A percentile compares a stretch with the other conserved stretches of the same genome.
Evolutionary conservation across 2,329 filamentous ascomycete genomes (phyloP).

Genomic region (Salinomyces thailandicus): DNA sequence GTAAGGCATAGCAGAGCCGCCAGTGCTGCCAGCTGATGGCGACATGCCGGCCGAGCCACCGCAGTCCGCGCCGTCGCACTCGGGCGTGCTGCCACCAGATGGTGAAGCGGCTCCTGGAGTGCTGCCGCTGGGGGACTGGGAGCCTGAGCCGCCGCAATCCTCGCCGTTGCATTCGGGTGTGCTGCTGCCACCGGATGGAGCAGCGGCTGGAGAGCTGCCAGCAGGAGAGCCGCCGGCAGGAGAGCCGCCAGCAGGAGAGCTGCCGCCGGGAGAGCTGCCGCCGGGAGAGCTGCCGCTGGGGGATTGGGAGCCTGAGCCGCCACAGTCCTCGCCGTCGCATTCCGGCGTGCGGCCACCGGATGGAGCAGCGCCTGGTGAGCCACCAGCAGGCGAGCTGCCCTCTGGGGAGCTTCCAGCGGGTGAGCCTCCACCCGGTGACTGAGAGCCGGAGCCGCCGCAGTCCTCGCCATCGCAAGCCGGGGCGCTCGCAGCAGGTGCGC

Average conservation of each 20-base stretch:
- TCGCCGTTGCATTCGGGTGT: conserved; percentile 2
- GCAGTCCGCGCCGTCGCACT: conserved; percentile 4
- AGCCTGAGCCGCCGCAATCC: conserved; percentile 7
- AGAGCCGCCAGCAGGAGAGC: no score
- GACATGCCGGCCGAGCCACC: conserved; percentile 5
- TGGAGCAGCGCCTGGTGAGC: no score
- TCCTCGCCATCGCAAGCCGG: conserved; percentile 1
- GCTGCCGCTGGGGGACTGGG: conserved; percentile 3
- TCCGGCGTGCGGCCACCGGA: conserved; percentile 1
- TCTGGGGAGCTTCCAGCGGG: conserved; percentile 6
- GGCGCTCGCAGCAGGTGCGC: conserved; percentile 4
- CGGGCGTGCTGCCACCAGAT: conserved; percentile 2
- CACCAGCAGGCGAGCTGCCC: no score
- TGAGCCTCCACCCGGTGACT: conserved; percentile 3
- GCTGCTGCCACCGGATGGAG: no score
- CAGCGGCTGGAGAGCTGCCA: no score
- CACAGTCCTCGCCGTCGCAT: conserved; percentile 5
- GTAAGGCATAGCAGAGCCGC: conserved; percentile 8
- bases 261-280: conserved; percentile 5
- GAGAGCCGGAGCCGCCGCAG: conserved; percentile 6
- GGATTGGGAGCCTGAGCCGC: conserved; percentile 3
- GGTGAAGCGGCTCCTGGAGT: conserved; percentile 9
- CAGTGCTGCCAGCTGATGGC: conserved; percentile 1
- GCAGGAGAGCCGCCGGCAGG: no score
- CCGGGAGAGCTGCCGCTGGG: conserved; percentile 5